Percentiles rank a stretch among this genome's conserved stretches.
Conservation (phyloP, 202 grass and related monocot genomes). For the Zizania palustris region DNA sequence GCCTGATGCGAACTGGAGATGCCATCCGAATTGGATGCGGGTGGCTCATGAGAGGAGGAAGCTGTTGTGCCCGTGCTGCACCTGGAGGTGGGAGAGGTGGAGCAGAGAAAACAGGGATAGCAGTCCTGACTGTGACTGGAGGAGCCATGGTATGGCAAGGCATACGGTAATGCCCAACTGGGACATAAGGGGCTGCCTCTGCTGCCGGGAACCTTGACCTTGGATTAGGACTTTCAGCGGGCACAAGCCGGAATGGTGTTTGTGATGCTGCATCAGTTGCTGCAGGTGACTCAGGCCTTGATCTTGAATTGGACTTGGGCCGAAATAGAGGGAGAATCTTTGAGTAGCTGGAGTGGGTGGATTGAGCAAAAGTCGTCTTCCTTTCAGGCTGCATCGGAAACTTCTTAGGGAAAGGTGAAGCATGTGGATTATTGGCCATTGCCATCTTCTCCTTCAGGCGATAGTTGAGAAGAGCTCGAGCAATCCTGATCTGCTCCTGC, state of each 20-base stretch:
- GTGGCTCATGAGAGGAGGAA: conserved; percentile 68
- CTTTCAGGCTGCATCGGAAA: conserved; percentile 79
- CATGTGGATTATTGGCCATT: conserved; percentile 83
- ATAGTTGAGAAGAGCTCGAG: conserved; percentile 87
- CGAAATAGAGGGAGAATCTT: conserved; percentile 95
- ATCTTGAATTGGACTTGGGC: conserved; percentile 64
- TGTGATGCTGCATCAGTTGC: conserved; percentile 42
- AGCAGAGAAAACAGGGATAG: conserved; percentile 93
- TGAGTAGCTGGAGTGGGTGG: conserved; percentile 65
- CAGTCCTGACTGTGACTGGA: conserved; percentile 85
- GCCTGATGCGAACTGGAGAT: conserved; percentile 80
- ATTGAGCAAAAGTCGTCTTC: conserved; percentile 59
- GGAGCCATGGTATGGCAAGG: conserved; percentile 88
- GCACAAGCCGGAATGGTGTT: conserved; percentile 18
- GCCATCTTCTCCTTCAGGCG: conserved; percentile 88
- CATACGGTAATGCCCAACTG: conserved; percentile 69
- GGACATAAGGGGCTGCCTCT: conserved; percentile 77
- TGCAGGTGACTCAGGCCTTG: conserved; percentile 56
- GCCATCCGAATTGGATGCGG: conserved; percentile 69
- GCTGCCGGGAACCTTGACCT: conserved; percentile 74
- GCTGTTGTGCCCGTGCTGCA: conserved; percentile 47
- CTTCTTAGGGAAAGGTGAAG: conserved; percentile 86
- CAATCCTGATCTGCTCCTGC: conserved; percentile 92
- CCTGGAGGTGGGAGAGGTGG: conserved; percentile 78
- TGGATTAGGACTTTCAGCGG: conserved; percentile 42